Base-by-base conservation (phyloP, 371 early-diverging fungal genomes). In the Saksenaea oblongispora region DNA sequence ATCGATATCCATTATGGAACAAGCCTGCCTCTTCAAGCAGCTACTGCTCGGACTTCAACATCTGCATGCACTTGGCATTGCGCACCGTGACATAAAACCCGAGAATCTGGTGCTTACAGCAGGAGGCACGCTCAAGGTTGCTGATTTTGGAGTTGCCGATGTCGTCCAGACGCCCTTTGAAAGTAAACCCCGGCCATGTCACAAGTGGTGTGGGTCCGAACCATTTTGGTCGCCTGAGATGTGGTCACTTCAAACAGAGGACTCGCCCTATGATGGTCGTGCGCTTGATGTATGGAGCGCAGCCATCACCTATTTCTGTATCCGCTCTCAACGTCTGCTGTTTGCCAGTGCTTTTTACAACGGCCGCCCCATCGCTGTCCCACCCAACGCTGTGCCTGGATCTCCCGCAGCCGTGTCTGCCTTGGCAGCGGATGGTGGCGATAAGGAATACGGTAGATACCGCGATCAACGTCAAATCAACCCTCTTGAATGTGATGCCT, bases 61-160 rank as follows among this genome's bases (percentile, higher is more conserved):
- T 70, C 92, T 97, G 67, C 99, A 99, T 80, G 79, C 92, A 11
- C 82, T 92, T 54, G 99, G 99, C 34, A 97, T 93, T 61, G 87
- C 85, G 34, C 89, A 89, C 65, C 88, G 99, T 42, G 93, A 94
- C 63, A 86, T 93, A 67, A 93, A 93, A 66, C 91, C 93, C 18
- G 94, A 99, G 78, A 99, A 99, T 80, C 76, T 99, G 56, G 78
- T 99, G 3, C 66, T 99, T 60, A 95, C 95, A 54, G 76, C 76
- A 3, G 80, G 83, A 15, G 88, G 91, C 53, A 89, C 87, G n/a
- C 70, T 99, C 39, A 98, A 99, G 78, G 96, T 98, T 70, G 95
- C 97, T 18, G 98, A 99, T 79, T 99, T 98, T 87, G 97, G 98
- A 24, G 95, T 95, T 7, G 92, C 97, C 5, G 93, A 93, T 39